These are phyloP conservation scores for Phaeosphaeria sp. DNA, from an alignment of 2,329 filamentous ascomycete species.

Conservation along the genomic window DNA sequence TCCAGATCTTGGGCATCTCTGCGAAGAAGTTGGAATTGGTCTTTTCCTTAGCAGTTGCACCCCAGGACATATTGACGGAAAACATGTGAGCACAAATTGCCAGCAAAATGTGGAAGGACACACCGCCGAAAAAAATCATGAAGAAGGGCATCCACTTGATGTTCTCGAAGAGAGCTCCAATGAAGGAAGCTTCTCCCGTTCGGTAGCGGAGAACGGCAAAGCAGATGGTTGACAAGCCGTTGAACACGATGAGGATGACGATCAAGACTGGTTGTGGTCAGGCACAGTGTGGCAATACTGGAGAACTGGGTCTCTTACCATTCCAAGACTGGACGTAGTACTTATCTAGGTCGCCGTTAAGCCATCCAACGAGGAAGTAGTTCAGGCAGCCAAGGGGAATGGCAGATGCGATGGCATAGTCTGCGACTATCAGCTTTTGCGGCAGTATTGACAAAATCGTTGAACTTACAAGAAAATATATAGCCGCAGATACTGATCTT, in stretches of 20 bases:
- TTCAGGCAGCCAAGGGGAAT: constrained; percentile 70
- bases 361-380: constrained; percentile 75
- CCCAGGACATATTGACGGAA: constrained; percentile 84
- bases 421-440: no score
- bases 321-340: constrained; percentile 78
- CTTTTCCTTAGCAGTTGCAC: constrained; percentile 80
- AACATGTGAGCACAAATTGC: constrained; percentile 83
- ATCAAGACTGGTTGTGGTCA: constrained; percentile 58
- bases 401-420: constrained; percentile 72
- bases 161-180: constrained; percentile 62
- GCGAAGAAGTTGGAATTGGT: constrained; percentile 86
- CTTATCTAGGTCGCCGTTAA: constrained; percentile 75
- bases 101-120: constrained; percentile 79
- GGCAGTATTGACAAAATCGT: no score
- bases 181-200: constrained; percentile 60
- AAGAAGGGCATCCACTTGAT: constrained; percentile 70
- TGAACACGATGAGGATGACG: constrained; percentile 69
- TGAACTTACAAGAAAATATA: constrained; percentile 62
- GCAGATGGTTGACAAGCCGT: constrained; percentile 63
- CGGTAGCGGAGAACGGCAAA: constrained; percentile 69
- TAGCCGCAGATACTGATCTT: constrained; percentile 75
- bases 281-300: background rate
- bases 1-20: constrained; percentile 79
- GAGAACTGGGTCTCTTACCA: background rate
- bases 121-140: constrained; percentile 80